Conservation (phyloP, 1,284 basidiomycete species). For the Tremellales sp. region DNA sequence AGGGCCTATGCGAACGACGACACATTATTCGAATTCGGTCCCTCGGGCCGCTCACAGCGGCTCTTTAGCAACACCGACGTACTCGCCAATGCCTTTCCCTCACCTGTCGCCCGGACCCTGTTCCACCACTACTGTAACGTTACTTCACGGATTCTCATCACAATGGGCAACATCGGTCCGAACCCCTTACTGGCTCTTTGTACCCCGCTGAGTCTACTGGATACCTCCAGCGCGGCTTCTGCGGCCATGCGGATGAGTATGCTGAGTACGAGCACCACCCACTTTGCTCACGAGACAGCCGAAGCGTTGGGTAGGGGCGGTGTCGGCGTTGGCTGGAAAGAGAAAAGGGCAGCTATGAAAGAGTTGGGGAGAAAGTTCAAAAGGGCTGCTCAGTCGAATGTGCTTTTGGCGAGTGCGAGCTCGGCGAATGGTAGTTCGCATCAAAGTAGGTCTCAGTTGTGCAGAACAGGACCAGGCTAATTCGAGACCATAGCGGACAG, state of each 20-base stretch:
- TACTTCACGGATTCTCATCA: slow-evolving; percentile 26
- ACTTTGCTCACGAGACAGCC: slow-evolving; percentile 27
- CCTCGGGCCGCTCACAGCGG: no score
- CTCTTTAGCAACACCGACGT: no score
- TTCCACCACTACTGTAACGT: slow-evolving; percentile 36
- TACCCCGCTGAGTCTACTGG: slow-evolving; percentile 28
- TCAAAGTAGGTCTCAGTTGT: slow-evolving; percentile 12
- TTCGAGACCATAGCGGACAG: slow-evolving; percentile 19
- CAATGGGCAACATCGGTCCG: slow-evolving; percentile 36
- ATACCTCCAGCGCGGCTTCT: slow-evolving; percentile 28
- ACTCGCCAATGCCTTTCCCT: slow-evolving; percentile 38
- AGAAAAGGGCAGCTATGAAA: slow-evolving; percentile 16
- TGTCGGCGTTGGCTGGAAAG: slow-evolving; percentile 13
- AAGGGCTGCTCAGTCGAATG: slow-evolving; percentile 27
- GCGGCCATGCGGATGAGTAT: slow-evolving; percentile 38
- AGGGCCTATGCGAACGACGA: no score
- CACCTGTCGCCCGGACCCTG: slow-evolving; percentile 25
- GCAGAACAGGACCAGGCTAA: not conserved
- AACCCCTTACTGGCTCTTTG: slow-evolving; percentile 34
- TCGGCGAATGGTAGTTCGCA: slow-evolving; percentile 11
- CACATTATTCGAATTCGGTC: no score
- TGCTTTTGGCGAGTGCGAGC: slow-evolving; percentile 24
- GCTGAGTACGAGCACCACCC: slow-evolving; percentile 27
- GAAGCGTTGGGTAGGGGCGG: slow-evolving; percentile 4
- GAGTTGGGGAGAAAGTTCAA: slow-evolving; percentile 25